These are phyloP conservation scores for Tillandsia fasciculata DNA, from an alignment of 176 grass and related monocot genomes.

Conservation along the genomic window DNA sequence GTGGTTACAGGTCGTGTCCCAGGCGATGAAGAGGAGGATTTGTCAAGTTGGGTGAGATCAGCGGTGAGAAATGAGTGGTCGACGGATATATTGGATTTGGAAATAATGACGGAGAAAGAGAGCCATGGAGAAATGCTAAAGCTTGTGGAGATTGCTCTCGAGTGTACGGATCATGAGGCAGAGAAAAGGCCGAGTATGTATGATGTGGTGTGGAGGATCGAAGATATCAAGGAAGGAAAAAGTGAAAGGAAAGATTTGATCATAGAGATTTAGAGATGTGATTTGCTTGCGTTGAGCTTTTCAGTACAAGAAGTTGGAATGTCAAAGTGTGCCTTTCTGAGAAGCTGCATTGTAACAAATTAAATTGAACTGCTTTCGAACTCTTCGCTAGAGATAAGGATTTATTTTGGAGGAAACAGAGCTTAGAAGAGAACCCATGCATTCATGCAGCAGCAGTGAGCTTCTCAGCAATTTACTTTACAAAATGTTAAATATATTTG, in stretches of 20 bases:
- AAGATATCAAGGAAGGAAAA: slow-evolving; percentile 33
- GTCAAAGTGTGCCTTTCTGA: neutral
- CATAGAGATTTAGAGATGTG: neutral
- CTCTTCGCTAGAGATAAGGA: neutral
- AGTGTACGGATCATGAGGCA: slow-evolving; percentile 52
- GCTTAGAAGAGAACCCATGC: neutral
- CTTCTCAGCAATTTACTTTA: neutral
- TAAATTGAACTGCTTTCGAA: neutral
- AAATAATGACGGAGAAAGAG: slow-evolving; percentile 48
- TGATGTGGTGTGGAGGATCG: slow-evolving; percentile 59
- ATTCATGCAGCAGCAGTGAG: neutral
- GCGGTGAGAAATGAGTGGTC: slow-evolving; percentile 87
- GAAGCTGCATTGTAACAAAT: neutral
- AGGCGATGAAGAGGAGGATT: slow-evolving; percentile 52
- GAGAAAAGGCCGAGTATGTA: slow-evolving; percentile 53
- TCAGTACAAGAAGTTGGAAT: neutral
- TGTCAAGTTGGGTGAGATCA: slow-evolving; percentile 66
- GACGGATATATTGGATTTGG: slow-evolving; percentile 79
- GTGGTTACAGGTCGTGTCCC: slow-evolving; percentile 72
- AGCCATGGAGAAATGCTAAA: slow-evolving; percentile 76
- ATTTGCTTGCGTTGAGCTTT: neutral
- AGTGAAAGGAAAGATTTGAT: slow-evolving; percentile 6
- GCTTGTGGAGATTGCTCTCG: slow-evolving; percentile 63
- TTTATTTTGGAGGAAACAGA: neutral
- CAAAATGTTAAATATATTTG: neutral